A percentile compares a stretch with the other conserved stretches of the same genome.
Conservation (phyloP, 2,329 filamentous ascomycete genomes). For the Diaporthe nobilis region DNA sequence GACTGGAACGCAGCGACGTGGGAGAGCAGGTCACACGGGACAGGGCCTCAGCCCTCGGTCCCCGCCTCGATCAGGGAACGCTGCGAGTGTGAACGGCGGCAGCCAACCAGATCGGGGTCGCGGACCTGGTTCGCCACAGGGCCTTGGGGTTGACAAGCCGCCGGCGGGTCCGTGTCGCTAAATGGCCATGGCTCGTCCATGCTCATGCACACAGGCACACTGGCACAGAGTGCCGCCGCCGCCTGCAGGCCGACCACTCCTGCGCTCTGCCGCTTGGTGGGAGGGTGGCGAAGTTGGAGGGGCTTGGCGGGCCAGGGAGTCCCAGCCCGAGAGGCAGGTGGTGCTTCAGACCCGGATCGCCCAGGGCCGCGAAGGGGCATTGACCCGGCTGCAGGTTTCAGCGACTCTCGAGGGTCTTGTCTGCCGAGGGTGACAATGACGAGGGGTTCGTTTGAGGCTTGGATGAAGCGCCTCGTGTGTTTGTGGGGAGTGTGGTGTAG, state of each 20-base stretch:
- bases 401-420: conserved; percentile 31
- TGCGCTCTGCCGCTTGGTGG: conserved; percentile 36
- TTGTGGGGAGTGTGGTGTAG: conserved; percentile 15
- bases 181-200: conserved; percentile 32
- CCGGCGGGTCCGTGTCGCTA: conserved; percentile 38
- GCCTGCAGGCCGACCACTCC: conserved; percentile 34
- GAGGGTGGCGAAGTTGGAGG: conserved; percentile 40
- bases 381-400: conserved; percentile 40
- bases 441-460: conserved; percentile 31
- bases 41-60: conserved; percentile 17
- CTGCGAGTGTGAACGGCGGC: conserved; percentile 13
- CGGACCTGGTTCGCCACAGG: conserved; percentile 37
- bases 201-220: conserved; percentile 32
- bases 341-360: conserved; percentile 30
- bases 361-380: conserved; percentile 31
- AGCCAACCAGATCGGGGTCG: conserved; percentile 31
- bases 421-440: neutral
- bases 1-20: conserved; percentile 25
- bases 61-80: conserved; percentile 12
- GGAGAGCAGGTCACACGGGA: conserved; percentile 38
- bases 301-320: conserved; percentile 36
- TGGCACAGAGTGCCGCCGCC: conserved; percentile 20
- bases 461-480: conserved; percentile 34
- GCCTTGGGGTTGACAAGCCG: conserved; percentile 23
- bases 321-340: conserved; percentile 37